Conservation (phyloP, 257 asterid genomes). For the Phtheirospermum japonicum region DNA sequence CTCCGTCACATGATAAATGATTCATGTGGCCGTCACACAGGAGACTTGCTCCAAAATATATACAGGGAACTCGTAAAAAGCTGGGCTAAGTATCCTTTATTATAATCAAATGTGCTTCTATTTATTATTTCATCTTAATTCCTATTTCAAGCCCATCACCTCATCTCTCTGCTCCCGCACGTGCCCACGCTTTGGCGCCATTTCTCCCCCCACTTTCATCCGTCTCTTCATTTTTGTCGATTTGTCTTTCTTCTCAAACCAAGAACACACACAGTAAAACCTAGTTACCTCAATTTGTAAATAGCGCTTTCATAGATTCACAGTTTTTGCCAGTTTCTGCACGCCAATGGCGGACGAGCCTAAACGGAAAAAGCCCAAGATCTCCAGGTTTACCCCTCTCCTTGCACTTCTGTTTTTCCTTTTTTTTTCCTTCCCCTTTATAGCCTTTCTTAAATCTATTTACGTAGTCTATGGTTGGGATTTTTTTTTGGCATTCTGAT, state of each 20-base stretch:
- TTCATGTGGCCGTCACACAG: too few relatives aligned
- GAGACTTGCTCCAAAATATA: too few relatives aligned
- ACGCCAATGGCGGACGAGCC: slow-evolving; percentile 50
- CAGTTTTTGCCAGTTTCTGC: slow-evolving; percentile 12
- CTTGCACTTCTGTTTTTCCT: neutral
- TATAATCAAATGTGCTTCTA: too few relatives aligned
- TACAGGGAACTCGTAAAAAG: too few relatives aligned
- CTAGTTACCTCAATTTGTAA: slow-evolving; percentile 13
- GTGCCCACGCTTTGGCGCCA: neutral
- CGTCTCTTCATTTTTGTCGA: neutral
- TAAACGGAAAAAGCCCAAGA: slow-evolving; percentile 49
- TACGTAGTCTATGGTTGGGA: neutral
- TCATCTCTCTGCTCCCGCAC: too few relatives aligned
- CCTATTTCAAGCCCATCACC: too few relatives aligned
- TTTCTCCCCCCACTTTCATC: neutral
- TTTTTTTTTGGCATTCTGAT: neutral
- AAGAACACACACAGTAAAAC: slow-evolving; percentile 17
- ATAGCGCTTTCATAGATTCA: neutral
- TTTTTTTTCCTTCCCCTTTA: neutral
- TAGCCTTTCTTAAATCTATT: neutral
- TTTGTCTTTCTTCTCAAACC: neutral
- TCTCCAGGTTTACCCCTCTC: slow-evolving; percentile 42
- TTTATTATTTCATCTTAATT: too few relatives aligned
- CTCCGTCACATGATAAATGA: too few relatives aligned
- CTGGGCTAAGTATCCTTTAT: too few relatives aligned